Evolutionary conservation across 352 stramenopile species (phyloP), one percentile per base, ranked within the genome.

Genomic region (Pythium angustatum): DNA sequence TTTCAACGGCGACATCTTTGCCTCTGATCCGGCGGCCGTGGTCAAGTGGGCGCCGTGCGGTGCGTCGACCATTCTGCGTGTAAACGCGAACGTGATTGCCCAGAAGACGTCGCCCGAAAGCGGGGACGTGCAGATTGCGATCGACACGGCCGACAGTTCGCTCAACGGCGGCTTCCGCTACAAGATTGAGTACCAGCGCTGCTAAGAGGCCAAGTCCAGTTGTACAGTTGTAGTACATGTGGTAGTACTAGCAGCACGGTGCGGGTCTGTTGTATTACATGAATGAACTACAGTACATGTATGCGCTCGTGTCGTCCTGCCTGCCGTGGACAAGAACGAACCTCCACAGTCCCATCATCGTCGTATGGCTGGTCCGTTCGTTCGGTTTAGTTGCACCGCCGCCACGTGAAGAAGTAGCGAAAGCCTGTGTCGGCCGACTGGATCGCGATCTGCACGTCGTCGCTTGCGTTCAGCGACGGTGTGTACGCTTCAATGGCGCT

Each of bases 381-480:
- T n/a, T n/a, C n/a, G n/a, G n/a, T 22, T 19, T 45, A 57, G 36
- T 58, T 54, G 59, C 59, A 66, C 50, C 43, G n/a, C 59, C 60
- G 59, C 45, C 64, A 73, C n/a, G 64, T 73, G 62, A 83, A 45
- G 63, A 66, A 81, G 73, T 81, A 83, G 44, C 61, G 76, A 54
- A 83, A 81, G 22, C 76, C 73, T 4, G 40, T 73, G 58, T 83
- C 75, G 27, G 77, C 65, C 56, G 76, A 83, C 63, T 83, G 73
- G 55, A 83, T 71, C 27, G 65, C 73, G 43, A 83, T 66, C 55
- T 83, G 73, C 41, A 77, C 77, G 17, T 81, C 64, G 24, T 79
- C 66, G 41, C 66, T 68, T 5, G 40, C 40, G 1, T 28, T 45
- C 10, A 61, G 15, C 40, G 50, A 3, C 19, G 53, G 44, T 58